Evolutionary conservation across 163 green algal genomes (phyloP).

Genomic region (Scenedesmus sp.): DNA sequence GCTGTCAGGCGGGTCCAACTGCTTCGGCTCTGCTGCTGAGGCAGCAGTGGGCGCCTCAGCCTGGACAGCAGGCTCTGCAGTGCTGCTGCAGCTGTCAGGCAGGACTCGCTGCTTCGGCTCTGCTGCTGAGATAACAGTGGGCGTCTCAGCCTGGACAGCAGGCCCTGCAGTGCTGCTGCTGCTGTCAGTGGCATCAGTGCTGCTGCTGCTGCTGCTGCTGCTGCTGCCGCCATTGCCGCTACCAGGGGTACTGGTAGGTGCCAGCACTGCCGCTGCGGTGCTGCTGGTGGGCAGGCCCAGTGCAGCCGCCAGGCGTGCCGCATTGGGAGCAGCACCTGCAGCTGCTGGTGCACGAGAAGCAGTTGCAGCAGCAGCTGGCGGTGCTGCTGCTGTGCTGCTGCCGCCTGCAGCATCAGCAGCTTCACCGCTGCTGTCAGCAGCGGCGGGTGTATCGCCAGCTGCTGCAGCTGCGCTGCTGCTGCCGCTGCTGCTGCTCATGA

Average conservation of each 20-base stretch:
- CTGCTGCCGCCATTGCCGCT: background rate
- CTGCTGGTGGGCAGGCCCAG: conserved; percentile 31
- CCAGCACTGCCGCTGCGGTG: background rate
- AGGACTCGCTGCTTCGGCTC: background rate
- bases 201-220: background rate
- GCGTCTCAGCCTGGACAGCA: background rate
- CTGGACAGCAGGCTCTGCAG: background rate
- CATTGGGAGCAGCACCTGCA: conserved; percentile 1
- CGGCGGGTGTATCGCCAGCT: too few relatives aligned
- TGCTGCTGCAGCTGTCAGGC: conserved; percentile 34
- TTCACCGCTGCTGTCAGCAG: background rate
- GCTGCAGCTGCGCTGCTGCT: background rate
- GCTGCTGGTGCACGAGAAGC: background rate
- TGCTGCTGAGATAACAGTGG: background rate
- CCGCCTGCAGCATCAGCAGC: background rate
- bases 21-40: background rate
- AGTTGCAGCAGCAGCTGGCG: background rate
- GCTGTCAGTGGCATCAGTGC: background rate
- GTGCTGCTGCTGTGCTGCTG: conserved; percentile 1
- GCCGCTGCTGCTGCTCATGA: conserved; percentile 19
- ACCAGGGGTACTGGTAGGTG: background rate
- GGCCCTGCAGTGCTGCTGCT: conserved; percentile 21
- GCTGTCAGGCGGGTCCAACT: background rate
- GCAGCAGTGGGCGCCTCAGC: background rate
- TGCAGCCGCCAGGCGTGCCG: conserved; percentile 2